phyloP scores from a whole-genome alignment of 768 basidiomycete genomes.

The Naematelia aurantialba region DNA sequence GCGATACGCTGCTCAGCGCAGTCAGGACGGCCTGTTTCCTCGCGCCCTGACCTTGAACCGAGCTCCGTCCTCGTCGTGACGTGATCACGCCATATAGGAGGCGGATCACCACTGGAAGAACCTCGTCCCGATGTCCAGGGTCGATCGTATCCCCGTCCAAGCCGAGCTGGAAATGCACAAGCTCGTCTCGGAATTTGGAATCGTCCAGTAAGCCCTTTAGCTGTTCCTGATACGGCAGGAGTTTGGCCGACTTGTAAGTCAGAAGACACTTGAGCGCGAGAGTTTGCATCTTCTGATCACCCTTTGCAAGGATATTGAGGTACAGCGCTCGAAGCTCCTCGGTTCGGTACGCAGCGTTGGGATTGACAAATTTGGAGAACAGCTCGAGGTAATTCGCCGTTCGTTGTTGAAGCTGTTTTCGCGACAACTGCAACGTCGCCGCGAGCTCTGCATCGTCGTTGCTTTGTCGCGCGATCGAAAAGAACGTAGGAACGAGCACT shows the following conservation, averaged over 20 bases:
- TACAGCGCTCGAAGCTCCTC: constrained; percentile 66
- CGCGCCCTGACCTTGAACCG: constrained; percentile 61
- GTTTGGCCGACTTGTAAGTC: constrained; percentile 68
- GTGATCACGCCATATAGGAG: constrained; percentile 84
- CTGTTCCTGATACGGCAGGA: constrained; percentile 61
- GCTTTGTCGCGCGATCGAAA: constrained; percentile 52
- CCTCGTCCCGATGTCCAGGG: constrained; percentile 59
- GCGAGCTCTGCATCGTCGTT: constrained; percentile 17
- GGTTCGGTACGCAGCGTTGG: constrained; percentile 76
- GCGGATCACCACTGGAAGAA: constrained; percentile 68
- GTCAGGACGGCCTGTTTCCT: constrained; percentile 71
- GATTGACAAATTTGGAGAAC: constrained; percentile 85
- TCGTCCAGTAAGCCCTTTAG: constrained; percentile 74
- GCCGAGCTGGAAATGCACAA: constrained; percentile 65
- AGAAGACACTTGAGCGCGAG: constrained; percentile 73
- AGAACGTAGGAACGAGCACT: constrained; percentile 79
- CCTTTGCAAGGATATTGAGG: constrained; percentile 71
- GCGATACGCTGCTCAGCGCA: constrained; percentile 64
- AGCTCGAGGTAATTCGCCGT: constrained; percentile 74
- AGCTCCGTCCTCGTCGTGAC: constrained; percentile 64
- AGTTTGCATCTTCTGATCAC: constrained; percentile 72
- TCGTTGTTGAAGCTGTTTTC: constrained; percentile 42
- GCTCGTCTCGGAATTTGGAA: constrained; percentile 81
- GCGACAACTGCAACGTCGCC: constrained; percentile 37
- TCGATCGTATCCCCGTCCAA: constrained; percentile 57